phyloP scores from a whole-genome alignment of 495 filamentous ascomycete species.

The Podospora comata region DNA sequence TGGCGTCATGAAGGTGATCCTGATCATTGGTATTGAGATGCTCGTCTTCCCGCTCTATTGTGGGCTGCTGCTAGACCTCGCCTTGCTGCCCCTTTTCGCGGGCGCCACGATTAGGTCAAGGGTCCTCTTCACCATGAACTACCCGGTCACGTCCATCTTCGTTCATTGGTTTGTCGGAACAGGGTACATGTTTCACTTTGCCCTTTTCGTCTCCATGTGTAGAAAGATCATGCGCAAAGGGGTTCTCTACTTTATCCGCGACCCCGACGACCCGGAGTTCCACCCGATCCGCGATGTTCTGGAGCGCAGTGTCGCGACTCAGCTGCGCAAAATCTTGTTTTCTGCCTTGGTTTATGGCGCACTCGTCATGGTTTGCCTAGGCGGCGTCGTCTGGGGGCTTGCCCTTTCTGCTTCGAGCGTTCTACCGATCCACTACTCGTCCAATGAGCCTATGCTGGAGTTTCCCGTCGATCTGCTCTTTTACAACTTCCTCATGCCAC shows the following conservation, averaged over 20 bases:
- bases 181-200: constrained; percentile 99
- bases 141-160: constrained; percentile 84
- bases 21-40: constrained; percentile 99
- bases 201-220: constrained; percentile 98
- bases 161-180: constrained; percentile 99
- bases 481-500: constrained; percentile 92
- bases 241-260: constrained; percentile 96
- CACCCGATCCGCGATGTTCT: constrained; percentile 96
- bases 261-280: constrained; percentile 97
- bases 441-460: constrained; percentile 84
- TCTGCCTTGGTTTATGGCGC: constrained; percentile 94
- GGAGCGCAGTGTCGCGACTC: constrained; percentile 86
- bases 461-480: constrained; percentile 93
- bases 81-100: constrained; percentile 84
- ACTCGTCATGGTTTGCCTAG: constrained; percentile 87
- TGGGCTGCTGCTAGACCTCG: constrained; percentile 83
- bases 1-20: constrained; percentile 94
- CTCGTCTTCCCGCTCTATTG: constrained; percentile 95
- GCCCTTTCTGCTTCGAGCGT: constrained; percentile 61
- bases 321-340: constrained; percentile 94
- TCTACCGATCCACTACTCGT: constrained; percentile 88
- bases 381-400: constrained; percentile 94
- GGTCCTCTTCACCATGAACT: constrained; percentile 67
- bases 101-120: constrained; percentile 71
- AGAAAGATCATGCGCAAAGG: constrained; percentile 93